Conservation (phyloP, 345 rosid genomes). For the Conringia planisiliqua region DNA sequence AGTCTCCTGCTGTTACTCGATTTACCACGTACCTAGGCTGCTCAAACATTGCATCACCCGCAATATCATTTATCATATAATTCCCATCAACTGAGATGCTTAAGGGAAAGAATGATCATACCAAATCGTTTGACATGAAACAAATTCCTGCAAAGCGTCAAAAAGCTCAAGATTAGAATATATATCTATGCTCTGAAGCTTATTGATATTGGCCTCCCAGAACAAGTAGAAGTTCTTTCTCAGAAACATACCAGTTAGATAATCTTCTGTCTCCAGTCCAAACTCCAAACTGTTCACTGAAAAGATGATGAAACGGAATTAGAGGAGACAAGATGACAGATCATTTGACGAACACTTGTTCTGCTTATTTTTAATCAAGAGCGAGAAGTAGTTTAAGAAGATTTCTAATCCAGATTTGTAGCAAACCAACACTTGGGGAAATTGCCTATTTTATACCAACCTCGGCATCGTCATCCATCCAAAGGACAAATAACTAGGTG, state of each 20-base stretch:
- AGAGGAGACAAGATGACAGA: neutral
- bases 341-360: neutral
- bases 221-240: neutral
- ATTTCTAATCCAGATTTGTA: neutral
- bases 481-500: neutral
- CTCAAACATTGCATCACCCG: slow-evolving; percentile 11
- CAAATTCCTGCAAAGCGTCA: slow-evolving; percentile 63
- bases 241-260: slow-evolving; percentile 66
- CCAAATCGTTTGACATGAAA: slow-evolving; percentile 96
- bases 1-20: slow-evolving; percentile 85
- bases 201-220: neutral
- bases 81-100: neutral
- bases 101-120: slow-evolving; percentile 30
- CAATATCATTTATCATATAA: neutral
- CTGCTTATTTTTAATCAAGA: neutral
- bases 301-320: neutral
- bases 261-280: slow-evolving; percentile 82
- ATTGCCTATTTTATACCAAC: neutral
- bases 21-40: slow-evolving; percentile 96
- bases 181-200: neutral
- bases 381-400: neutral
- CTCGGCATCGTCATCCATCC: neutral
- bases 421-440: neutral
- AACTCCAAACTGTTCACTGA: slow-evolving; percentile 74
- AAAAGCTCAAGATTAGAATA: neutral